Evolutionary conservation across 306 rosid genomes (phyloP).

Genomic region (Bauhinia variegata): DNA sequence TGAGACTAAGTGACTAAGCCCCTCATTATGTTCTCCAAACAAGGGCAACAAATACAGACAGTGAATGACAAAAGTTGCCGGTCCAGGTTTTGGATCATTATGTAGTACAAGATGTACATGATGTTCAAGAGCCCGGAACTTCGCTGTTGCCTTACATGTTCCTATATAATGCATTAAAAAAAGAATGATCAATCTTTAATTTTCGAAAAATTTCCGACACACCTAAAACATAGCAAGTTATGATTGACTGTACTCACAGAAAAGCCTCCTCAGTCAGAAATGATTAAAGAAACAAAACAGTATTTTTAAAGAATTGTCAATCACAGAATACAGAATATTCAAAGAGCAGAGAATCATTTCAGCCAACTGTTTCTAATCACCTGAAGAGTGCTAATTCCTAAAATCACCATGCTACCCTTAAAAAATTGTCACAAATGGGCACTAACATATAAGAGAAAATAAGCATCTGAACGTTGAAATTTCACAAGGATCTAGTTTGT

Average conservation of each 20-base stretch:
- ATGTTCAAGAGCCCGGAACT: conserved; percentile 89
- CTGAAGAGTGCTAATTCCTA: conserved; percentile 1
- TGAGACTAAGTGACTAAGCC: conserved; percentile 85
- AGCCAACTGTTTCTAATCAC: conserved; percentile 2
- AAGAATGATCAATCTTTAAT: conserved; percentile 14
- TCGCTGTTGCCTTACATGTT: conserved; percentile 79
- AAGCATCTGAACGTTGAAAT: neutral
- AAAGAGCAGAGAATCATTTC: conserved; percentile 25
- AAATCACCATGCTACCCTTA: conserved; percentile 12
- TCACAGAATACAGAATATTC: neutral
- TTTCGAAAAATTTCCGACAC: conserved; percentile 6
- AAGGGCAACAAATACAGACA: conserved; percentile 79
- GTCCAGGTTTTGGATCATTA: conserved; percentile 85
- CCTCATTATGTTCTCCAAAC: conserved; percentile 66
- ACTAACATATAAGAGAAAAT: conserved; percentile 13
- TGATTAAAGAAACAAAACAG: too few species aligned
- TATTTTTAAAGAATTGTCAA: conserved; percentile 4
- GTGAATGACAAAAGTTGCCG: conserved; percentile 74
- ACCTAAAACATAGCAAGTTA: neutral
- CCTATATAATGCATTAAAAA: conserved; percentile 55
- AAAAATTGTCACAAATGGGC: neutral
- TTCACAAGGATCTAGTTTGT: conserved; percentile 5
- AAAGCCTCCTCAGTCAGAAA: too few species aligned
- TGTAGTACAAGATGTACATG: conserved; percentile 75
- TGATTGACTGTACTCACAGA: neutral